Evolutionary conservation across 768 basidiomycete genomes (phyloP).

Genomic region (Naganishia onofrii): DNA sequence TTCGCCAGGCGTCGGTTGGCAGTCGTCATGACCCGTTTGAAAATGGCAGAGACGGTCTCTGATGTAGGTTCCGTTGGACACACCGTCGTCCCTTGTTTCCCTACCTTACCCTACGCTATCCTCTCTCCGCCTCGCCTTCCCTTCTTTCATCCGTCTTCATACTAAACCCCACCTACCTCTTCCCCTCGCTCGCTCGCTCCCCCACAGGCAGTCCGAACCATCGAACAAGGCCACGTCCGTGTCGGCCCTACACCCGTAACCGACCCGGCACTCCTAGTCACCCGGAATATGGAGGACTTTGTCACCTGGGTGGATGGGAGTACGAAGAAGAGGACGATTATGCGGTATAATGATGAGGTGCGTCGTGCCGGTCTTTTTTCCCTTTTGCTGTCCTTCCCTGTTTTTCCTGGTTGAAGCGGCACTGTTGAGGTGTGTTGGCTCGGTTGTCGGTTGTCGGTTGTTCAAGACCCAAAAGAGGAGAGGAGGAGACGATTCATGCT

Average conservation of each 20-base stretch:
- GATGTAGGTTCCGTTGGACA: too few species aligned
- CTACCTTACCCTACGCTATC: neutral
- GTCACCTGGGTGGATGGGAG: conserved; percentile 99
- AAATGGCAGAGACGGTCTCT: conserved; percentile 94
- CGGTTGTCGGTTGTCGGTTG: too few species aligned
- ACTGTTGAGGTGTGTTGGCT: too few species aligned
- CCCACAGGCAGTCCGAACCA: conserved; percentile 86
- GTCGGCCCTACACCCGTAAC: conserved; percentile 94
- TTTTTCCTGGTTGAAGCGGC: too few species aligned
- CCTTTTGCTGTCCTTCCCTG: neutral
- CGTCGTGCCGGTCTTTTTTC: conserved; percentile 23
- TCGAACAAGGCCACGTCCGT: conserved; percentile 96
- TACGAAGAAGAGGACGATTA: conserved; percentile 90
- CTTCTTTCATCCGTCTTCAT: too few species aligned
- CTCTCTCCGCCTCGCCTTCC: too few species aligned
- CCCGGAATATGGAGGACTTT: conserved; percentile 98
- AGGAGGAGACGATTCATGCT: conserved; percentile 27
- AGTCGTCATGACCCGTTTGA: conserved; percentile 84
- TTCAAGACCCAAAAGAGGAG: too few species aligned
- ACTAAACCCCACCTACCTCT: too few species aligned
- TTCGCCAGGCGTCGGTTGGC: conserved; percentile 89
- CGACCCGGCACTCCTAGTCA: conserved; percentile 93
- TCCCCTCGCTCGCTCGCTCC: too few species aligned
- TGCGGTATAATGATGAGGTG: conserved; percentile 95
- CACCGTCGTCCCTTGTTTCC: too few species aligned